Evolutionary conservation across 768 basidiomycete species (phyloP), one percentile per base, ranked within the genome.

Genomic region (Rhodotorula diobovata): DNA sequence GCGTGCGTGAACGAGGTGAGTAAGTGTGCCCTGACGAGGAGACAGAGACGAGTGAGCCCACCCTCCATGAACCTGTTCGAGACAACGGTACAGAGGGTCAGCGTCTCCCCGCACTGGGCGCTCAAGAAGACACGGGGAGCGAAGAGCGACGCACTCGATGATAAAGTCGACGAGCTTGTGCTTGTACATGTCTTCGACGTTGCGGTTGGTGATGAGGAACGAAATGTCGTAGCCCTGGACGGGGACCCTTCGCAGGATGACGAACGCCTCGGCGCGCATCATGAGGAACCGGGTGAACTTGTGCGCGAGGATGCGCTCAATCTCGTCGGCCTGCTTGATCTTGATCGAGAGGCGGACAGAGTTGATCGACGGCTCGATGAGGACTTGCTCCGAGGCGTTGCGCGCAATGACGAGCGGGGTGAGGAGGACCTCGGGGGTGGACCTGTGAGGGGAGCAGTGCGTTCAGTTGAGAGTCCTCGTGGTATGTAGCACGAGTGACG

Each of bases 81-180:
- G 8, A 63, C n/a, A n/a, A n/a, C n/a, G n/a, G 35, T 28, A 23
- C 25, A 78, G 9, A 35, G 25, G 14, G 65, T 56, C 63, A 64
- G 51, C 28, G 39, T 37, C 23, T 37, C 63, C 51, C 7, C 30
- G 20, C 34, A 35, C 32, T 39, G 20, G 8, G 32, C 34, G 28
- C 25, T 4, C 21, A 30, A 3, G 18, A 1, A 30, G 57, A 46
- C 50, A 43, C 45, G 35, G 39, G 21, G 21, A 14, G n/a, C 21
- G n/a, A 28, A 16, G n/a, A 28, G 41, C 11, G 30, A 71, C 72
- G 57, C 73, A 95, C 91, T 98, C 93, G 76, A 98, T 96, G 82
- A 99, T 96, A 81, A 99, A 99, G 82, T 99, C 96, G 48, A 99
- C 96, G 63, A 99, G 90, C 84, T 98, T 98, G 82, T 99, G 96